These are phyloP conservation scores for Lasiodiplodia theobromae DNA, from an alignment of 2,329 filamentous ascomycete species.

Conservation along the genomic window DNA sequence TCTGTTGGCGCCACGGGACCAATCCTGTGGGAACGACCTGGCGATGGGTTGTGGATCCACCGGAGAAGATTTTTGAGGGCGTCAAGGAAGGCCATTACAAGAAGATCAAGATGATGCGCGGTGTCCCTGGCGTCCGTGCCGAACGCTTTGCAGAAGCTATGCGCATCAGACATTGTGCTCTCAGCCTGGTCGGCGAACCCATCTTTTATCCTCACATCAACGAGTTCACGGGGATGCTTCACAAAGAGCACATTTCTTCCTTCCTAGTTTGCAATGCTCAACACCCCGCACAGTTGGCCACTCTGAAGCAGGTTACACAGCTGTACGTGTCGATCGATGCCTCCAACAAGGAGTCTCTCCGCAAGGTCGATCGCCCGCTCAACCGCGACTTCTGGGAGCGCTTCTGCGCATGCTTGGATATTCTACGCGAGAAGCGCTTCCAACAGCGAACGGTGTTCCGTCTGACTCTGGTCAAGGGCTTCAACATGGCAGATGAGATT, in stretches of 20 bases:
- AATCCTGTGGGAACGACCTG: constrained; percentile 97
- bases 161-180: constrained; percentile 89
- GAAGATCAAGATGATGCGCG: constrained; percentile 97
- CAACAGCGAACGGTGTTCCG: constrained; percentile 93
- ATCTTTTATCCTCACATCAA: constrained; percentile 99
- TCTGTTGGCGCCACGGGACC: constrained; percentile 97
- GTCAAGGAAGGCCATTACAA: constrained; percentile 93
- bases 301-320: constrained; percentile 86
- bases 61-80: constrained; percentile 86
- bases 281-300: constrained; percentile 87
- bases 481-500: constrained; percentile 95
- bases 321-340: constrained; percentile 97
- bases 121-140: constrained; percentile 88
- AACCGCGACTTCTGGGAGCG: constrained; percentile 98
- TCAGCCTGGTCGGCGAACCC: constrained; percentile 93
- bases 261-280: constrained; percentile 98
- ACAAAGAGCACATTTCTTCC: constrained; percentile 84
- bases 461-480: constrained; percentile 94
- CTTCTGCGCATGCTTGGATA: constrained; percentile 89
- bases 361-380: constrained; percentile 87
- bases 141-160: constrained; percentile 93
- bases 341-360: constrained; percentile 84
- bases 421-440: constrained; percentile 82
- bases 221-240: constrained; percentile 83
- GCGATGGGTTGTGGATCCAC: constrained; percentile 94